Conservation (phyloP, 306 rosid species). For the Begonia peltatifolia region DNA sequence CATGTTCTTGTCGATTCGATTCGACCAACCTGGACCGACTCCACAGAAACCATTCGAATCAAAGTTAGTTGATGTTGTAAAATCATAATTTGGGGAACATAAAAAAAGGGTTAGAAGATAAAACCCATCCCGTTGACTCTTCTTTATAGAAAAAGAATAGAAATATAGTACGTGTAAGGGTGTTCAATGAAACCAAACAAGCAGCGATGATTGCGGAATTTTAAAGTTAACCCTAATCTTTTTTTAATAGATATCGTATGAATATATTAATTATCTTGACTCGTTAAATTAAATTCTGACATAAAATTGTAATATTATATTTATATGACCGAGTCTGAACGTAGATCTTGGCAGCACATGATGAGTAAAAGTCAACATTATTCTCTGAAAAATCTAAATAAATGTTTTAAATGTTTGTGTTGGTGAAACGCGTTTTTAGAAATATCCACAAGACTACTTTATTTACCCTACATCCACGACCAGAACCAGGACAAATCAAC, state of each 20-base stretch:
- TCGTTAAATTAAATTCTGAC: background rate
- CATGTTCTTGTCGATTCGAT: too few species aligned
- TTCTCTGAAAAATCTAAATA: background rate
- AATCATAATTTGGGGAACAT: too few species aligned
- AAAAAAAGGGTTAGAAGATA: background rate
- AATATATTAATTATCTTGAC: background rate
- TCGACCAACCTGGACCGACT: too few species aligned
- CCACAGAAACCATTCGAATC: too few species aligned
- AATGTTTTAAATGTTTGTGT: background rate
- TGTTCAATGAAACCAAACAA: constrained; percentile 16
- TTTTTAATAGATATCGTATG: background rate
- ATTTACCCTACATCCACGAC: background rate
- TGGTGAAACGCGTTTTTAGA: constrained; percentile 43
- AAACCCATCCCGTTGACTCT: constrained; percentile 21
- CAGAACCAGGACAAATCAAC: constrained; percentile 31
- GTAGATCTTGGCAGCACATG: constrained; percentile 18
- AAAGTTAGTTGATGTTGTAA: too few species aligned
- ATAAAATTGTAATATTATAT: background rate
- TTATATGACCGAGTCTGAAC: background rate
- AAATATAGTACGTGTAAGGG: too few species aligned
- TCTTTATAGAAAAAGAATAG: background rate
- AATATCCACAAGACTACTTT: constrained; percentile 17
- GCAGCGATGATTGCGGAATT: constrained; percentile 41
- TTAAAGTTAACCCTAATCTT: constrained; percentile 7
- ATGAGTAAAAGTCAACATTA: constrained; percentile 45